A percentile compares a stretch with the other conserved stretches of the same genome.
Evolutionary conservation across 257 asterid genomes (phyloP).

Genomic region (Lithospermum erythrorhizon): DNA sequence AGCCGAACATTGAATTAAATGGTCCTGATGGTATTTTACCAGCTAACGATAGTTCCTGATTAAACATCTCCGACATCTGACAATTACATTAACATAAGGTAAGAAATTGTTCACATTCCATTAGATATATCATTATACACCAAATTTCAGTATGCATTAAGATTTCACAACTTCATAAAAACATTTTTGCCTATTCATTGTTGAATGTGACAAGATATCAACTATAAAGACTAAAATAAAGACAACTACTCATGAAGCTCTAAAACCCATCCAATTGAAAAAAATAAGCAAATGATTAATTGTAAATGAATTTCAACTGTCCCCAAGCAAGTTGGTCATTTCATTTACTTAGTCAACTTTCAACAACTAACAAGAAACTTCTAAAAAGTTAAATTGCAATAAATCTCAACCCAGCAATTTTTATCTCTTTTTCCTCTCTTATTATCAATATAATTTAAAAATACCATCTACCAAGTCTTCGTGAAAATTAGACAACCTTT

Average conservation of each 20-base stretch:
- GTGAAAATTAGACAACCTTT: neutral
- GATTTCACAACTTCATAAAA: no score
- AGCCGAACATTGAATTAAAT: constrained; percentile 73
- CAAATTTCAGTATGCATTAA: neutral
- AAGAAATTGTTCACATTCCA: neutral
- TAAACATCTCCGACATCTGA: constrained; percentile 82
- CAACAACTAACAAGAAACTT: neutral
- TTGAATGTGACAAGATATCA: neutral
- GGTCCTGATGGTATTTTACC: constrained; percentile 89
- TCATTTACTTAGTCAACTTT: neutral
- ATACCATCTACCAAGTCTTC: neutral
- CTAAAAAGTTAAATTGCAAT: neutral
- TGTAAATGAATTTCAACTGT: neutral
- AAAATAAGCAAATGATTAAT: no score
- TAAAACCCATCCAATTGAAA: neutral
- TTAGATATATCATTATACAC: neutral
- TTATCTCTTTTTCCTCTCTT: neutral
- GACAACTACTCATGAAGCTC: neutral
- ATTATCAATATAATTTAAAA: no score
- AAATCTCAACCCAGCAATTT: neutral
- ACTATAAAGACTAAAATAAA: no score
- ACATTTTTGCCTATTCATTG: neutral
- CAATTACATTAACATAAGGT: constrained; percentile 6
- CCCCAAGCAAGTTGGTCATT: neutral
- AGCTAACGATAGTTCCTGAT: constrained; percentile 67